Conservation (phyloP, 306 rosid genomes). For the Quercus ilex region DNA sequence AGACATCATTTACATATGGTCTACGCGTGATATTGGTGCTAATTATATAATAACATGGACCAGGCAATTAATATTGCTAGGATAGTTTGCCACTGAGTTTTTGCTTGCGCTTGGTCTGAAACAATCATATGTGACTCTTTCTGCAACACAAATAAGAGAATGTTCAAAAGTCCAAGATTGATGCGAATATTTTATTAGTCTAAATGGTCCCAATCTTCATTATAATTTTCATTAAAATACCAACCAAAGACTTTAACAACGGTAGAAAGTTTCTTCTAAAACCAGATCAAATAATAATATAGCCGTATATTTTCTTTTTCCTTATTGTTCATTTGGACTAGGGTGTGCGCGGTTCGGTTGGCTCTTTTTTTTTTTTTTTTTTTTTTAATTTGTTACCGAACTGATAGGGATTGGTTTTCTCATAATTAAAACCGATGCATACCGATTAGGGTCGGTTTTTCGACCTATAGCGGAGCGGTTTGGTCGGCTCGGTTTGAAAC, state of each 20-base stretch:
- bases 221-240: neutral
- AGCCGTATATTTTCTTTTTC: neutral
- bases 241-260: neutral
- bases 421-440: no score
- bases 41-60: neutral
- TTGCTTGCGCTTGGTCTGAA: neutral
- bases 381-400: no score
- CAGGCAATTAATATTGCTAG: no score
- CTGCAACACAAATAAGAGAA: neutral
- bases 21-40: neutral
- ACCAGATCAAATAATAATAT: neutral
- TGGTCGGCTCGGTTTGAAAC: no score
- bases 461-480: no score
- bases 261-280: neutral
- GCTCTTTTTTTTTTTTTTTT: no score
- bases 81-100: no score
- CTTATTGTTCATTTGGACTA: no score
- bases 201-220: neutral
- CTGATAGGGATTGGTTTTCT: no score
- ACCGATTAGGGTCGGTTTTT: no score
- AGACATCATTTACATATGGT: neutral
- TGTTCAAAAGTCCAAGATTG: neutral
- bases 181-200: neutral
- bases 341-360: no score
- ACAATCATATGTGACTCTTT: neutral